These are phyloP conservation scores for Psilocybe mexicana DNA, from an alignment of 1,284 basidiomycete species.

Conservation along the genomic window DNA sequence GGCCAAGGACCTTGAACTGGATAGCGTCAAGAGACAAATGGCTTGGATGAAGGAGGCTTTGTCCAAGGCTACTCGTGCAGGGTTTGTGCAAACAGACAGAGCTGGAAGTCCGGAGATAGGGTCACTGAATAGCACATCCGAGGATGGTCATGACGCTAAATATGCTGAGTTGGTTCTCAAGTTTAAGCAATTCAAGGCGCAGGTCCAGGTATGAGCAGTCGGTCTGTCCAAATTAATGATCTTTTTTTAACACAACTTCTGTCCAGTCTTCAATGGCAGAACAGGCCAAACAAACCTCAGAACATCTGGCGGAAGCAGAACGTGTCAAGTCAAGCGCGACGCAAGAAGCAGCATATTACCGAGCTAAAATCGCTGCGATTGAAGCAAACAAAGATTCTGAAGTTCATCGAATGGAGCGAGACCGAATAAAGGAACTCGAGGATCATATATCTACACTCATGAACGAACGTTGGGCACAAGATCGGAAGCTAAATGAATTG, in stretches of 20 bases:
- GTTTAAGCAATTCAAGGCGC: constrained; percentile 89
- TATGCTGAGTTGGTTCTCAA: constrained; percentile 76
- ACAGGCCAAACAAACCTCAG: constrained; percentile 77
- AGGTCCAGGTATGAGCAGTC: constrained; percentile 71
- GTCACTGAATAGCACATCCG: constrained; percentile 28
- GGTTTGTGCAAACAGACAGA: constrained; percentile 74
- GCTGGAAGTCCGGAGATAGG: constrained; percentile 40
- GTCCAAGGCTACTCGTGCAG: constrained; percentile 75
- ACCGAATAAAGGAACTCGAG: constrained; percentile 83
- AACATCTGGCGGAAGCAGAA: constrained; percentile 81
- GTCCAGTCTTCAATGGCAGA: constrained; percentile 67
- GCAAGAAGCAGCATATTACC: constrained; percentile 96
- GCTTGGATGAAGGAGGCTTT: constrained; percentile 87
- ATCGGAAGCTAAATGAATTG: constrained; percentile 74
- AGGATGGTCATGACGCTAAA: constrained; percentile 44
- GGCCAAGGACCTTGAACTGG: constrained; percentile 80
- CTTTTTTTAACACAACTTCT: constrained; percentile 10
- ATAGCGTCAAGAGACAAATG: constrained; percentile 76
- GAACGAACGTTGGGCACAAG: constrained; percentile 66
- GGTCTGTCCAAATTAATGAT: background rate
- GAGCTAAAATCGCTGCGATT: constrained; percentile 87
- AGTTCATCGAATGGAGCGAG: constrained; percentile 73
- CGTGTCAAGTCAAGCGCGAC: constrained; percentile 77
- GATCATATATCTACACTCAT: constrained; percentile 69
- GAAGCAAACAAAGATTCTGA: constrained; percentile 76